Conservation (phyloP, 306 rosid genomes). For the Corylus heterophylla region DNA sequence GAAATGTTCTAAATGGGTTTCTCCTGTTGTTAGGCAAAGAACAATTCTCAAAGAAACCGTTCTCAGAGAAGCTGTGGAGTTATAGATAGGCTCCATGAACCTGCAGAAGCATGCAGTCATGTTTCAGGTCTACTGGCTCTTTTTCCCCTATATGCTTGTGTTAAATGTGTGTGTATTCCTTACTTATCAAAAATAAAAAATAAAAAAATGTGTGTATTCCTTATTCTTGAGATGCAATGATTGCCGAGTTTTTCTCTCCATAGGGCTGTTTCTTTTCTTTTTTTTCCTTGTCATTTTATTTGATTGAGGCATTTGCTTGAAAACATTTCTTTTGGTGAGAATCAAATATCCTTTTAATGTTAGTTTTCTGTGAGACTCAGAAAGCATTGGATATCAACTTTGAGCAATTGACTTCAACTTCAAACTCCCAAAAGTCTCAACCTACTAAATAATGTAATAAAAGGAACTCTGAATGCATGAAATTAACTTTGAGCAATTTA, state of each 20-base stretch:
- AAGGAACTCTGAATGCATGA: no score
- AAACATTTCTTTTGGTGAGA: neutral
- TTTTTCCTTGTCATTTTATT: no score
- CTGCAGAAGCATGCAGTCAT: conserved; percentile 9
- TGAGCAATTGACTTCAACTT: no score
- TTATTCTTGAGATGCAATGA: neutral
- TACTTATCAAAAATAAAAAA: no score
- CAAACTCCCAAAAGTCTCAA: no score
- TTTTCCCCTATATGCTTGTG: neutral
- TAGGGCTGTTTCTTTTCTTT: neutral
- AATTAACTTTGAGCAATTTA: no score
- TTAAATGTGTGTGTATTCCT: neutral
- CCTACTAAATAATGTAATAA: no score
- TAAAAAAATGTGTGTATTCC: neutral
- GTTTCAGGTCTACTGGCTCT: conserved; percentile 23
- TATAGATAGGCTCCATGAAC: conserved; percentile 1
- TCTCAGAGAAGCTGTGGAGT: conserved; percentile 15
- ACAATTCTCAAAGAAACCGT: conserved; percentile 28
- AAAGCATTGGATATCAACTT: no score
- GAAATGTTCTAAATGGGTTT: neutral
- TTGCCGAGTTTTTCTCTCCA: neutral
- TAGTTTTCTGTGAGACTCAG: no score
- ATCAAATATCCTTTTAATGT: neutral
- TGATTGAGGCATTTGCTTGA: neutral
- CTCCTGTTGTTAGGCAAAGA: conserved; percentile 33